Base-by-base conservation (phyloP, 2,329 filamentous ascomycete genomes). In the Aspergillus novoparasiticus region DNA sequence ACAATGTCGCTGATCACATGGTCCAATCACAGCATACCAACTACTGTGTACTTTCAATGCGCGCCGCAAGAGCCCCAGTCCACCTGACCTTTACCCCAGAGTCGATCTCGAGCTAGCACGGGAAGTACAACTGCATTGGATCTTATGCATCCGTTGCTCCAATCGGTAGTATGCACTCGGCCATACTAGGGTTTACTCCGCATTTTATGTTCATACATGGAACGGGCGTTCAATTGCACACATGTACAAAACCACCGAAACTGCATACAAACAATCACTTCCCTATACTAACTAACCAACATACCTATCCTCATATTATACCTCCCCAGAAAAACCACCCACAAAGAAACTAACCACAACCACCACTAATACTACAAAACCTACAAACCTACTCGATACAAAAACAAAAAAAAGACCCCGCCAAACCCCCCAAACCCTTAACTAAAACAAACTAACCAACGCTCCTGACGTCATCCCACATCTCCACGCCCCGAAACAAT, bases 1-100 rank as follows among this genome's bases (percentile, higher is more conserved):
- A 41, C 39, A 19, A 21, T 23, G 43, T 23, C 43, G 43, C 19
- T 23, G 21, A 48, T 28, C 45, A 28, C 45, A 48, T 48, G 45
- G 12, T 6, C 45, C 45, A 48, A 48, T 48, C 21, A 48, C 45
- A 28, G 26, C 26, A 28, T 39, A 39, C 12, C 14, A 16, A 39
- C 34, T 39, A 16, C 34, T 16, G 1, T 16, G 4, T 39, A 39
- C 34, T 39, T 39, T n/a, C 9, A 26, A 28, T 51, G 19, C 26
- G 5, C 26, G 14, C 26, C 23, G 48, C 16, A 30, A 51, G 48
- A 51, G 48, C 48, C 28, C 48, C 48, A 32, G 28, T 10, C 48
- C 48, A 51, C 48, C 28, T 51, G 48, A 51, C 48, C 28, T 51
- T 30, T 32, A 51, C 48, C 48, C 48, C 48, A 12, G 48, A 51